Percentiles rank a stretch among this genome's conserved stretches.
phyloP scores from a whole-genome alignment of 1,139 yeast genomes.

The Pneumocystis canis region DNA sequence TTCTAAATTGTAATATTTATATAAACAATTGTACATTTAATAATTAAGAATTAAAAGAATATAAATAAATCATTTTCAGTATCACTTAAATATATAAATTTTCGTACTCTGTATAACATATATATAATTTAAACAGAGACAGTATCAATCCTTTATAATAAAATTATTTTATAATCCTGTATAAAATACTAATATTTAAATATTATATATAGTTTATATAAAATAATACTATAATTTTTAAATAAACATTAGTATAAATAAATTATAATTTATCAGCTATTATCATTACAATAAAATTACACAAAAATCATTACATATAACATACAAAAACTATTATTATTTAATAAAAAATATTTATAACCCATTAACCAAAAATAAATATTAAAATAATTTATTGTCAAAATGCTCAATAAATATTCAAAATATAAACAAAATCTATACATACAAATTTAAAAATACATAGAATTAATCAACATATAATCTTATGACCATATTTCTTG shows the following conservation, averaged over 20 bases:
- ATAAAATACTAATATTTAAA: background rate
- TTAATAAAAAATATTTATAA: background rate
- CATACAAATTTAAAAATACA: background rate
- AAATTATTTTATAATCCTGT: background rate
- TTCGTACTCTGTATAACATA: background rate
- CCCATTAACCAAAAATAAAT: background rate
- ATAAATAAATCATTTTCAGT: background rate
- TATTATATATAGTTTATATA: background rate
- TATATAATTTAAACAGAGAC: background rate
- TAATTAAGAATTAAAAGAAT: background rate
- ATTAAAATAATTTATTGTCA: background rate
- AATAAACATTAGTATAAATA: background rate
- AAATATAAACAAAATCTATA: background rate
- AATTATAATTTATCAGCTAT: background rate
- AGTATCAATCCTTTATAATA: background rate
- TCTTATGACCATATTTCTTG: slow-evolving; percentile 74
- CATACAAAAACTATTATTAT: background rate
- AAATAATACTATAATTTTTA: background rate
- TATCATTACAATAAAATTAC: background rate
- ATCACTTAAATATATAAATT: background rate
- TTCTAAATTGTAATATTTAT: background rate
- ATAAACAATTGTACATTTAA: background rate
- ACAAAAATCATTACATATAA: background rate
- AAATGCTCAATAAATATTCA: background rate
- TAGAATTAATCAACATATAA: background rate